Evolutionary conservation across 805 yeast species (phyloP).

Genomic region (Candida ovalis): DNA sequence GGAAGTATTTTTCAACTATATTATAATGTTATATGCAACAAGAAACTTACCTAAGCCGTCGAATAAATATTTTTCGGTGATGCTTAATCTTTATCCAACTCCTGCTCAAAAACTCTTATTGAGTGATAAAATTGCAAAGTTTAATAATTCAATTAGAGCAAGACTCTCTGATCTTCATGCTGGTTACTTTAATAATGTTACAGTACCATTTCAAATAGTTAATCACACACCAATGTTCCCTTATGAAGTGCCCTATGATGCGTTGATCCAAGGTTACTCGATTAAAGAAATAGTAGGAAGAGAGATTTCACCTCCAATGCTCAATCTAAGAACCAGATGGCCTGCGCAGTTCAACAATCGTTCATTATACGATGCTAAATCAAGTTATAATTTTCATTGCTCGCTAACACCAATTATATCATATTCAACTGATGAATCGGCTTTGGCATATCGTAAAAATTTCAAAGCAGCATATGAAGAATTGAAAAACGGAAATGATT

Average conservation of each 20-base stretch:
- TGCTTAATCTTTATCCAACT: slow-evolving; percentile 16
- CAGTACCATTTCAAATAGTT: slow-evolving; percentile 14
- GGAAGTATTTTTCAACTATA: too few species aligned
- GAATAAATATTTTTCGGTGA: slow-evolving; percentile 11
- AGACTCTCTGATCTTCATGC: slow-evolving; percentile 16
- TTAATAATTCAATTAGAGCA: slow-evolving; percentile 14
- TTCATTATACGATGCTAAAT: slow-evolving; percentile 8
- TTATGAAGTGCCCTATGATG: slow-evolving; percentile 23
- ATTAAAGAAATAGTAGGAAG: slow-evolving; percentile 13
- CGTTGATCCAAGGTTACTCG: slow-evolving; percentile 20
- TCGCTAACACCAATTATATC: slow-evolving; percentile 26
- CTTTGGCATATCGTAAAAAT: slow-evolving; percentile 10
- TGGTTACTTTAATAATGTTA: slow-evolving; percentile 20
- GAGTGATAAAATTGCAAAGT: slow-evolving; percentile 9
- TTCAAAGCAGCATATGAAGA: slow-evolving; percentile 8
- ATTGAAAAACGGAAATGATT: slow-evolving; percentile 1
- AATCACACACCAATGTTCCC: slow-evolving; percentile 11
- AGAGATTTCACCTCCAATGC: slow-evolving; percentile 17
- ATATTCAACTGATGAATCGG: slow-evolving; percentile 10
- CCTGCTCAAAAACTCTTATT: slow-evolving; percentile 11
- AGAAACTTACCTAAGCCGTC: not conserved
- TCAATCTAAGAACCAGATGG: slow-evolving; percentile 17
- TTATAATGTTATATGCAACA: slow-evolving; percentile 8
- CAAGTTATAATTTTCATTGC: slow-evolving; percentile 17
- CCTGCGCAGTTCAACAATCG: slow-evolving; percentile 20